Evolutionary conservation across 1,139 yeast species (phyloP).

Genomic region (Scheffersomyces cryptocercus): DNA sequence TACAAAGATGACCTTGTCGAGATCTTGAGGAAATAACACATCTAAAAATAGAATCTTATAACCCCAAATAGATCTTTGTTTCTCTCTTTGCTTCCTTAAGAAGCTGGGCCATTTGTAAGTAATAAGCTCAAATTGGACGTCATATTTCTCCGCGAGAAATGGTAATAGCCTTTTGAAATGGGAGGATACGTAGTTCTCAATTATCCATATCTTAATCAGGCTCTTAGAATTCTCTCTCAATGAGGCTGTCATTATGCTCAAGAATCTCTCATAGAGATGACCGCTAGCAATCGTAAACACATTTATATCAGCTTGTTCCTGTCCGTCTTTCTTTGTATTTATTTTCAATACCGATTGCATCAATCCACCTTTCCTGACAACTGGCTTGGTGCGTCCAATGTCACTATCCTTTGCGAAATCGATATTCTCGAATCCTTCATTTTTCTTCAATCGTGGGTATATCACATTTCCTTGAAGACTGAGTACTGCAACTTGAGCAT

Average conservation of each 20-base stretch:
- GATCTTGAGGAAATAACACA: conserved; percentile 77
- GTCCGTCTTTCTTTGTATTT: conserved; percentile 1
- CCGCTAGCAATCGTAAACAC: conserved; percentile 86
- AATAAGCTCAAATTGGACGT: conserved; percentile 69
- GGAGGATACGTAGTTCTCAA: conserved; percentile 77
- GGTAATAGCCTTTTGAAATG: conserved; percentile 65
- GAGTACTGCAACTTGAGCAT: conserved; percentile 28
- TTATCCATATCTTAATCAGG: conserved; percentile 81
- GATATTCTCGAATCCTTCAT: conserved; percentile 36
- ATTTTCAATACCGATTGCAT: conserved; percentile 1
- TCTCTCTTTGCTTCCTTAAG: conserved; percentile 75
- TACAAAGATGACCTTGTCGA: conserved; percentile 77
- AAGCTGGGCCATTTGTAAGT: conserved; percentile 92
- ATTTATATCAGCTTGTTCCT: conserved; percentile 60
- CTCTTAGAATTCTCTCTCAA: conserved; percentile 63
- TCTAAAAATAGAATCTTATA: conserved; percentile 85
- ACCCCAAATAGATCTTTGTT: conserved; percentile 83
- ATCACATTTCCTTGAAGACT: conserved; percentile 42
- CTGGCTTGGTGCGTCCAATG: background rate
- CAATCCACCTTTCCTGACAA: background rate
- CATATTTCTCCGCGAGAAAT: conserved; percentile 53
- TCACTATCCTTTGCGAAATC: background rate
- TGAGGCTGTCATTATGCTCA: conserved; percentile 77
- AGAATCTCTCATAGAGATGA: conserved; percentile 68
- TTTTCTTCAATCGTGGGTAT: conserved; percentile 46